Evolutionary conservation across 495 filamentous ascomycete species (phyloP), one percentile per base, ranked within the genome.

Genomic region (Penicillium samsonianum): DNA sequence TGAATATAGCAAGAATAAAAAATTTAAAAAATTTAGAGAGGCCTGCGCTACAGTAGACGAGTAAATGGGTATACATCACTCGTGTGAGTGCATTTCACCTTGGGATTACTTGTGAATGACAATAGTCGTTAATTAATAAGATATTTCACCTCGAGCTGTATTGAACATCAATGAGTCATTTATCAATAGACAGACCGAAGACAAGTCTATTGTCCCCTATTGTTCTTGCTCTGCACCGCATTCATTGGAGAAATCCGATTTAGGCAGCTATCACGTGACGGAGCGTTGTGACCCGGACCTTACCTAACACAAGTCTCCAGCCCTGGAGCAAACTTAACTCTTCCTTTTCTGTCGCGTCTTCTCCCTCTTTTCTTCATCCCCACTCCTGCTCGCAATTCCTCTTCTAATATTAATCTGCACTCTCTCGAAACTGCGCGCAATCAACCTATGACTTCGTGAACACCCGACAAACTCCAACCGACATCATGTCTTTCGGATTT

Each of bases 401-500:
- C 40, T 20, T 40, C 61, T 30, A n/a, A n/a, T n/a, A 20, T 41
- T 51, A 41, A 47, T 48, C 47, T 44, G 53, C 50, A 48, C 45
- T 42, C 26, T 58, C 17, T 33, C 45, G 43, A 40, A 41, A 26
- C 58, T 60, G 58, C 56, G 53, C 50, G 51, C 56, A 46, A 46
- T 46, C 54, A 61, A 72, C 72, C 59, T 67, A 77, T 79, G 74
- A 72, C 60, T 62, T 62, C 57, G 47, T 67, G 69, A 69, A 55
- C 48, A 50, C 63, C 62, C 48, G 50, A 63, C 48, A 56, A 64
- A 56, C 65, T 50, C 62, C 65, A 65, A 66, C 54, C 64, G 67
- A 64, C 67, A 73, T 65, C 53, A 80, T 80, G 75, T 76, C 75
- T 65, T 78, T 78, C 69, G 73, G 70, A 60, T 70, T 70, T 58